Base-by-base conservation (phyloP, 2,329 filamentous ascomycete species). In the Xylariaceae sp. region DNA sequence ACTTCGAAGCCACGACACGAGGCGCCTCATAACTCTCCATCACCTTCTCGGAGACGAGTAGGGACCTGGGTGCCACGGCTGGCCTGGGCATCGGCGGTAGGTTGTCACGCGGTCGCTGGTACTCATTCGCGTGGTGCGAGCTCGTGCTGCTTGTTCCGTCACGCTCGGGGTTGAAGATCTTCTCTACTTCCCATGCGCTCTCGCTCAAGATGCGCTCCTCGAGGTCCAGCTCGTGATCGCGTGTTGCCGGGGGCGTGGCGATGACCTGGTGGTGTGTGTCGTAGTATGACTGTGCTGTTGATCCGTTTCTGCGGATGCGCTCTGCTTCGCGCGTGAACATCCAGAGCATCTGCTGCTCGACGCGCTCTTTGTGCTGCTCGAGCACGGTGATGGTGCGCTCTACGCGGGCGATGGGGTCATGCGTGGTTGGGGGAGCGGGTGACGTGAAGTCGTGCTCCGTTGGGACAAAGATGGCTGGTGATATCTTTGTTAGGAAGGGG, bases 391-490 rank as follows among this genome's bases (percentile, higher is more conserved):
- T 55, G 3, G 33, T 47, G 10, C 53, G 38, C 19, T 51, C 50
- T 6, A 61, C 44, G 12, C 52, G 51, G 12, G 28, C 36, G 17
- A 31, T 39, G 3, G 53, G 58, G n/a, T 65, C 57, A 10, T 55
- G 51, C 1, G 62, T 56, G 5, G 57, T 16, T 2, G 53, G 52
- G 13, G 62, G 61, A n/a, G 59, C 55, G n/a, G 64, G 56, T 47
- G 63, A 55, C 7, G 63, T 64, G 55, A 64, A 59, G 54, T 66
- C 64, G 19, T 47, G 45, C 12, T 60, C 53, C 17, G 62, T 62
- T 16, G 62, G 59, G 6, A 64, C 60, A 52, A 66, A 66, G 16
- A 64, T 62, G 17, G 59, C 47, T 9, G 62, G 62, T 22, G 62
- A 50, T 34, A 64, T 59, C 46, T 38, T 54, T 16, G 43, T 42